phyloP scores from a whole-genome alignment of 1,139 yeast genomes.

The Suhomyces anneliseae region DNA sequence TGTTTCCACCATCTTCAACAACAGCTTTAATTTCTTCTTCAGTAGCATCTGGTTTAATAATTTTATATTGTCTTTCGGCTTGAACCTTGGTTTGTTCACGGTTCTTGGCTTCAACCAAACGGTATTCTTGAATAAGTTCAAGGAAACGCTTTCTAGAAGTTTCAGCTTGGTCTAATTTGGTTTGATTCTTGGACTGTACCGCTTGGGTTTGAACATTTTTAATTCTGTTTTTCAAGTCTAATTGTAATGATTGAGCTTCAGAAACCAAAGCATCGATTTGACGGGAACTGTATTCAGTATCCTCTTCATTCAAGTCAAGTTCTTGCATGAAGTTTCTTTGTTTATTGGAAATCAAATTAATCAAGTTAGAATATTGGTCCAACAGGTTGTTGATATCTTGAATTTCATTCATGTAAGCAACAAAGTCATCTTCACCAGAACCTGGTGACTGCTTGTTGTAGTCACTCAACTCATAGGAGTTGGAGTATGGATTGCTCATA shows the following conservation, averaged over 20 bases:
- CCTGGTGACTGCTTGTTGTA: conserved; percentile 28
- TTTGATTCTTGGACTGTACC: conserved; percentile 67
- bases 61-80: conserved; percentile 90
- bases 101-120: conserved; percentile 83
- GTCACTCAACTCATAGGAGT: conserved; percentile 38
- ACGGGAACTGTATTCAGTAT: conserved; percentile 65
- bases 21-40: conserved; percentile 82
- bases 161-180: conserved; percentile 89
- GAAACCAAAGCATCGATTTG: conserved; percentile 76
- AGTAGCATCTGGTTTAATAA: conserved; percentile 91
- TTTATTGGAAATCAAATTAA: conserved; percentile 75
- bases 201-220: conserved; percentile 68
- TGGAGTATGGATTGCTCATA: conserved; percentile 28
- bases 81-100: conserved; percentile 82
- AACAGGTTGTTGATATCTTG: conserved; percentile 79
- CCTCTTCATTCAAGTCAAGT: conserved; percentile 71
- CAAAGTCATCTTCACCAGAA: conserved; percentile 56
- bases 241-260: conserved; percentile 79
- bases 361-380: conserved; percentile 74
- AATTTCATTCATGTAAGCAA: conserved; percentile 77
- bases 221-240: conserved; percentile 70
- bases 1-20: conserved; percentile 58
- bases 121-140: conserved; percentile 81
- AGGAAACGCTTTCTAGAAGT: conserved; percentile 83
- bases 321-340: conserved; percentile 85